Conservation (phyloP, 305 asterid species). For the Ilex paraguariensis region DNA sequence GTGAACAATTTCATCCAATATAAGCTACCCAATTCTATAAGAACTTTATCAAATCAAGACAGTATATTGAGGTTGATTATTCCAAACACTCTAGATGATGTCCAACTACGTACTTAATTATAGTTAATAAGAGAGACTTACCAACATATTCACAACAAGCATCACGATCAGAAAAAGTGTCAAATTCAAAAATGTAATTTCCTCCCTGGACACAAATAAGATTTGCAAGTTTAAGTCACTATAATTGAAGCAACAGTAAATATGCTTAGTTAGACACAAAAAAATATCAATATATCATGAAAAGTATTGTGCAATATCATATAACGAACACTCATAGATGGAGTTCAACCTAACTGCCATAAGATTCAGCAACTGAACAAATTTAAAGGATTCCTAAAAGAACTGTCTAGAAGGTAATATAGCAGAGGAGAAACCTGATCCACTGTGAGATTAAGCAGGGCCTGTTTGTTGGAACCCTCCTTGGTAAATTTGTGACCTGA, state of each 20-base stretch:
- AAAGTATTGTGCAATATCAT: too few species aligned
- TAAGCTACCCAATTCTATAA: neutral
- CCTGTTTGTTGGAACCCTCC: constrained; percentile 68
- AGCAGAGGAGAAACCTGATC: constrained; percentile 48
- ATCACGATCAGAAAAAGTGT: constrained; percentile 80
- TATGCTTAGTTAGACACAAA: too few species aligned
- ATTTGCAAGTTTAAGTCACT: too few species aligned
- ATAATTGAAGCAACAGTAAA: too few species aligned
- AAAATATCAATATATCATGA: too few species aligned
- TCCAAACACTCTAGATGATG: neutral
- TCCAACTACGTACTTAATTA: too few species aligned
- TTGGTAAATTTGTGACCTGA: constrained; percentile 75
- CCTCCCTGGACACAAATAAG: constrained; percentile 32
- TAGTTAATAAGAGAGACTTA: constrained; percentile 24
- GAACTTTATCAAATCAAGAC: too few species aligned
- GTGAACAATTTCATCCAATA: neutral
- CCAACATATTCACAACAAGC: constrained; percentile 86
- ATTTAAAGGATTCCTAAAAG: too few species aligned
- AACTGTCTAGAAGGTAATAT: neutral
- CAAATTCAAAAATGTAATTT: constrained; percentile 76
- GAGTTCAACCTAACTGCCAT: too few species aligned
- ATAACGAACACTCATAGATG: too few species aligned
- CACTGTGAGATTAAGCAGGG: constrained; percentile 65
- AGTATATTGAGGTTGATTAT: neutral
- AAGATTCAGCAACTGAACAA: too few species aligned